These are phyloP conservation scores for Aquilaria yunnanensis DNA, from an alignment of 345 rosid species.

Conservation along the genomic window DNA sequence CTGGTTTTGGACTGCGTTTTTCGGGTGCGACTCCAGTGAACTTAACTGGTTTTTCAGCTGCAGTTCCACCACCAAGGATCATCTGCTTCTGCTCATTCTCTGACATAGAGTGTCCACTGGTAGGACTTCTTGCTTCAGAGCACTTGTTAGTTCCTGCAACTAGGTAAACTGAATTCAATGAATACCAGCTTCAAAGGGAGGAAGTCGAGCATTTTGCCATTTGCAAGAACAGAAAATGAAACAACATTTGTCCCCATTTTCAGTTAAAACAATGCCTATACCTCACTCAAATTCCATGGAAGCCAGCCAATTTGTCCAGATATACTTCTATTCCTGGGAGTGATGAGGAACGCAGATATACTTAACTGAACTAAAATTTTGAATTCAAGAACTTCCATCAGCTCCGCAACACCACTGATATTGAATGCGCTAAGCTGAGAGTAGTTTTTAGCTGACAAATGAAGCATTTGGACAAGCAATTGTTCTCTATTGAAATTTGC, in stretches of 20 bases:
- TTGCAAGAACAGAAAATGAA: no score
- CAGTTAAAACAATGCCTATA: neutral
- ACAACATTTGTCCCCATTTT: no score
- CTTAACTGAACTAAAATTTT: no score
- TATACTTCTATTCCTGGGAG: no score
- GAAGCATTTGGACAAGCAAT: no score
- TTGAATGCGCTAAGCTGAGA: no score
- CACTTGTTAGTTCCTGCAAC: constrained; percentile 37
- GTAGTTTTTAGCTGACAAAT: no score
- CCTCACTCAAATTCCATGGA: neutral
- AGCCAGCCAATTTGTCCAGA: no score
- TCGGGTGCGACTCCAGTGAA: neutral
- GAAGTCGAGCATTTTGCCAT: neutral
- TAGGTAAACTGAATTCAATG: constrained; percentile 1
- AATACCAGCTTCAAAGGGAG: neutral
- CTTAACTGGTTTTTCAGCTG: constrained; percentile 8
- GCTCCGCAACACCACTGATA: no score
- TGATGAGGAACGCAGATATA: no score
- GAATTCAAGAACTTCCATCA: no score
- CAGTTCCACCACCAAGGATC: constrained; percentile 3
- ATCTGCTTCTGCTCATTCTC: constrained; percentile 23
- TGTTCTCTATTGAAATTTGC: no score
- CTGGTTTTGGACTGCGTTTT: constrained; percentile 1
- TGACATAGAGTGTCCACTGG: constrained; percentile 23
- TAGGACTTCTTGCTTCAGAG: constrained; percentile 41